Base-by-base conservation (phyloP, 805 yeast genomes). In the Cyberlindnera amylophila region DNA sequence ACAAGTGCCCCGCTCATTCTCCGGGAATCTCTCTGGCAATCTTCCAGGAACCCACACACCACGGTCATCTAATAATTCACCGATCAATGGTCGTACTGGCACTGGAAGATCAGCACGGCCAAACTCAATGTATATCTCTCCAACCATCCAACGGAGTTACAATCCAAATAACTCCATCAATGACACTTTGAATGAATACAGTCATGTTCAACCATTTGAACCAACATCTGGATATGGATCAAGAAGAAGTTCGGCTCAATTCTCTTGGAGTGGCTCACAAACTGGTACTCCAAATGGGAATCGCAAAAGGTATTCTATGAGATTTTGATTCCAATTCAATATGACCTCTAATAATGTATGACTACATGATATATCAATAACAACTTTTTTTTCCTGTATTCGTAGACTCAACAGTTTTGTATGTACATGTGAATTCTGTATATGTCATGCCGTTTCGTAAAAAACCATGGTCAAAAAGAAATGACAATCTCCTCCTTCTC, bases 301-400 rank as follows among this genome's bases (percentile, higher is more conserved):
- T 11, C 27, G 16, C 26, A 56, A 54, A 36, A 44, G 59, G 35
- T 53, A 54, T 32, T 54, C 60, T 2, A 47, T 54, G 59, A 48
- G 60, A 29, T 56, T 56, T 38, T 54, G 41, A 19, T 7, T 23
- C 10, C 7, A 28, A 9, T 28, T 9, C n/a, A 6, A n/a, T 9
- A 28, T n/a, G 6, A 28, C 15, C n/a, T 28, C 8, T 13, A 6
- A 9, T 9, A 15, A 18, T 24, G 15, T 15, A 38, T 17, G 34
- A 32, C 13, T 14, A 32, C 10, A 32, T n/a, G n/a, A n/a, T n/a
- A n/a, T n/a, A n/a, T n/a, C n/a, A n/a, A n/a, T n/a, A n/a, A n/a
- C 19, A 23, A 16, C 19, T 19, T 17, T 21, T 21, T 21, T 21
- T 21, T 21, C 24, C 24, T 23, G 36, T 24, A 23, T 23, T 34